Conservation (phyloP, 148 eudicot species). For the Camellia sinensis region DNA sequence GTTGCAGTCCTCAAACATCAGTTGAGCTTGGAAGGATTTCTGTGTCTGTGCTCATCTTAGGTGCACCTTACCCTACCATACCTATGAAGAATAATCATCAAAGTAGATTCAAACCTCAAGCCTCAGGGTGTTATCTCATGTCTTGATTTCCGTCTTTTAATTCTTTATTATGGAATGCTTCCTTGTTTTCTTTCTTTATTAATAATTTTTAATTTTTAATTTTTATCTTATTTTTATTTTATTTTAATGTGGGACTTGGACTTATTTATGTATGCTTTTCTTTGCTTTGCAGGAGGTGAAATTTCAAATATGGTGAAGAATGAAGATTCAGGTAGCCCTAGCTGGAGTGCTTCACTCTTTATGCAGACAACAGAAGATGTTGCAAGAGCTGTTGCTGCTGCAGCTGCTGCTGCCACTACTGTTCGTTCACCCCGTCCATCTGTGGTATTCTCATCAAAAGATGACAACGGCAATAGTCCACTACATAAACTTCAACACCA, state of each 20-base stretch:
- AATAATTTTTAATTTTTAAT: neutral
- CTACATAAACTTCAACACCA: constrained; percentile 68
- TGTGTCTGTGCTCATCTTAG: neutral
- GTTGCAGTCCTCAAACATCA: neutral
- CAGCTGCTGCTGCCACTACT: constrained; percentile 60
- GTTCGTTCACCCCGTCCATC: constrained; percentile 79
- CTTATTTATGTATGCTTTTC: constrained; percentile 1
- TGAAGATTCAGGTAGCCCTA: constrained; percentile 63
- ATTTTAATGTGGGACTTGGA: neutral
- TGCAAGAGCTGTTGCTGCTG: constrained; percentile 80
- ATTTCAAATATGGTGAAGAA: constrained; percentile 50
- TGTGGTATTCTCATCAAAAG: constrained; percentile 70
- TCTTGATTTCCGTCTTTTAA: neutral
- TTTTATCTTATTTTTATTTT: neutral
- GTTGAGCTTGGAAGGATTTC: neutral
- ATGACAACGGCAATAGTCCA: constrained; percentile 55
- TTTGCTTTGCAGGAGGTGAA: constrained; percentile 34
- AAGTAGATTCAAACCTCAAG: neutral
- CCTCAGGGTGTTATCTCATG: neutral
- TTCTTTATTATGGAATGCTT: neutral
- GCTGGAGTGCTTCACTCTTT: constrained; percentile 73
- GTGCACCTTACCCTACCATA: neutral
- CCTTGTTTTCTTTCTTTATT: neutral
- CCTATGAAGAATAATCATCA: neutral
- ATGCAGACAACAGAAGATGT: constrained; percentile 83